A percentile compares a stretch with the other conserved stretches of the same genome.
These are phyloP conservation scores for Volvox africanus DNA, from an alignment of 139 green algal species.

Conservation along the genomic window DNA sequence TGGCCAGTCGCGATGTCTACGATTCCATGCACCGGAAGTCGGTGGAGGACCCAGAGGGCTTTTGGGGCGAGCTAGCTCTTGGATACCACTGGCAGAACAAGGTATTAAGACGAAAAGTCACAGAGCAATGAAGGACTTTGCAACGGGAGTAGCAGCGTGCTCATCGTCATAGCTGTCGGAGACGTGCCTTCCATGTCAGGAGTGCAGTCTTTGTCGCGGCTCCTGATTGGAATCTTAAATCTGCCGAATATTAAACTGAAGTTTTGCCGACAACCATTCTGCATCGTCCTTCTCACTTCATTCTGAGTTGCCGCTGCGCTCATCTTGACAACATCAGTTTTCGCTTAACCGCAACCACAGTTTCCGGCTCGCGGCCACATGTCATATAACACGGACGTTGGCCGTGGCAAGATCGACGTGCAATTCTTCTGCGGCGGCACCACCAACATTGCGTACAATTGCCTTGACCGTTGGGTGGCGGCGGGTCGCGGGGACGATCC, in stretches of 20 bases:
- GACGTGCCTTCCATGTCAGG: too few species aligned
- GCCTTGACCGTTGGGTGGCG: slow-evolving; percentile 79
- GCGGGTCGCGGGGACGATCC: slow-evolving; percentile 69
- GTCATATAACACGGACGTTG: slow-evolving; percentile 83
- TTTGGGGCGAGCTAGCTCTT: slow-evolving; percentile 87
- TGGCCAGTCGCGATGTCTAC: slow-evolving; percentile 74
- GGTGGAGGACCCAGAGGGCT: slow-evolving; percentile 78
- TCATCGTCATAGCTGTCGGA: too few species aligned
- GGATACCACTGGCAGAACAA: slow-evolving; percentile 90
- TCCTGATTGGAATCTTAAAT: too few species aligned
- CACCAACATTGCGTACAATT: slow-evolving; percentile 92
- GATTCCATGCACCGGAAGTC: slow-evolving; percentile 80
- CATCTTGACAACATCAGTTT: background rate
- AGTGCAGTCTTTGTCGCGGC: too few species aligned
- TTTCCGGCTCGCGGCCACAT: slow-evolving; percentile 26
- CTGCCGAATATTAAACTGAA: too few species aligned
- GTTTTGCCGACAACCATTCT: too few species aligned
- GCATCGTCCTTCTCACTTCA: too few species aligned
- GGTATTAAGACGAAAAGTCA: background rate
- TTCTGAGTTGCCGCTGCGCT: too few species aligned
- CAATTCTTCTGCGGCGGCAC: slow-evolving; percentile 80
- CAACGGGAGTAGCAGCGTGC: too few species aligned
- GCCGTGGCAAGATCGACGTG: slow-evolving; percentile 77
- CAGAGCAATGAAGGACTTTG: too few species aligned
- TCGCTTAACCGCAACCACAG: background rate